Conservation (phyloP, 139 green algal genomes). For the Picochlorum sp. region DNA sequence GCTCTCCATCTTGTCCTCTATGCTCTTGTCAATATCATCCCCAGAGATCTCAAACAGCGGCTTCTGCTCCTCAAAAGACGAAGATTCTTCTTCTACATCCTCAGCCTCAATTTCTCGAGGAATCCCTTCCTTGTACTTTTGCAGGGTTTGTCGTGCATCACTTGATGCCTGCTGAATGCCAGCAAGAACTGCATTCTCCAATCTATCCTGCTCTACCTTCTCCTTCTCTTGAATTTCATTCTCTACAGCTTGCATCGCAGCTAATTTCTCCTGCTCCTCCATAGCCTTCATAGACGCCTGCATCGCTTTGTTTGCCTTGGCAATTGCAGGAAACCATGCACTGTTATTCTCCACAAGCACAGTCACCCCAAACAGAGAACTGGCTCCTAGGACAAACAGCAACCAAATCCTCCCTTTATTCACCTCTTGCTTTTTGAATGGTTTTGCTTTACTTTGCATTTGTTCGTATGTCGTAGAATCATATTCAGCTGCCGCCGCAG, state of each 20-base stretch:
- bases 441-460: slow-evolving; percentile 34
- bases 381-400: slow-evolving; percentile 52
- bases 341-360: slow-evolving; percentile 64
- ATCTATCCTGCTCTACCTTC: too few relatives aligned
- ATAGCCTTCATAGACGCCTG: slow-evolving; percentile 15
- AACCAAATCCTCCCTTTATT: slow-evolving; percentile 65
- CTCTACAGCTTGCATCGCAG: slow-evolving; percentile 16
- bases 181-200: slow-evolving; percentile 14
- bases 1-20: neutral
- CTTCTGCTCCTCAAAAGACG: neutral
- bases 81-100: slow-evolving; percentile 1
- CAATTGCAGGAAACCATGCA: slow-evolving; percentile 65
- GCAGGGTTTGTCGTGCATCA: neutral
- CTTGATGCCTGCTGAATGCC: slow-evolving; percentile 13
- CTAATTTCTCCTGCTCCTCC: slow-evolving; percentile 16
- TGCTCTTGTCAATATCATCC: slow-evolving; percentile 22
- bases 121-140: neutral
- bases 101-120: neutral
- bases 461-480: slow-evolving; percentile 3
- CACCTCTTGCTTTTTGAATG: slow-evolving; percentile 47
- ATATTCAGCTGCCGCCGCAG: too few relatives aligned
- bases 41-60: slow-evolving; percentile 26
- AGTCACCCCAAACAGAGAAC: slow-evolving; percentile 50
- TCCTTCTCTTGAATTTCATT: slow-evolving; percentile 9
- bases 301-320: slow-evolving; percentile 62